Evolutionary conservation across 495 filamentous ascomycete species (phyloP).

Genomic region (Pyrenopolyporus hunteri): DNA sequence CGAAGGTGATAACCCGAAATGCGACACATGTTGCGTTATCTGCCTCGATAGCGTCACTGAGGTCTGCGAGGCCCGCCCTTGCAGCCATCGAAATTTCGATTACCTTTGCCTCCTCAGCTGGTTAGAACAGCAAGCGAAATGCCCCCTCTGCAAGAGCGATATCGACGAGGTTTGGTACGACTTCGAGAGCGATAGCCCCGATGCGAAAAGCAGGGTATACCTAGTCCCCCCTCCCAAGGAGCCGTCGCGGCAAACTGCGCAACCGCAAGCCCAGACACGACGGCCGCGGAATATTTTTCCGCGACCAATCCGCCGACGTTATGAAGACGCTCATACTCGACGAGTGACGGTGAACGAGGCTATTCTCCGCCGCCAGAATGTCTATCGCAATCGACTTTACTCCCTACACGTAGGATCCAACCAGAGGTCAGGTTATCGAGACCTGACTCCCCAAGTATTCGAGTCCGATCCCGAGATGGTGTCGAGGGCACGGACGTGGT

Average conservation of each 20-base stretch:
- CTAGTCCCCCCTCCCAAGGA: slow-evolving; percentile 41
- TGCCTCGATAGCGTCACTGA: slow-evolving; percentile 80
- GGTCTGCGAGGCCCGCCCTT: slow-evolving; percentile 71
- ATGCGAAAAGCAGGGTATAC: slow-evolving; percentile 60
- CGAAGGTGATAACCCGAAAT: slow-evolving; percentile 29
- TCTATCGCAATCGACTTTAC: slow-evolving; percentile 79
- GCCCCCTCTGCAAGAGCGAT: slow-evolving; percentile 78
- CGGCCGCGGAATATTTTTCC: background rate
- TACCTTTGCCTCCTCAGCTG: slow-evolving; percentile 84
- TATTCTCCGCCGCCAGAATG: slow-evolving; percentile 69
- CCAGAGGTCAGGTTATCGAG: slow-evolving; percentile 73
- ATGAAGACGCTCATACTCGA: slow-evolving; percentile 24
- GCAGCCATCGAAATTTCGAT: slow-evolving; percentile 81
- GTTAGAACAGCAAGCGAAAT: slow-evolving; percentile 73
- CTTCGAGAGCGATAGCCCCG: slow-evolving; percentile 54
- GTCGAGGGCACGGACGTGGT: slow-evolving; percentile 84
- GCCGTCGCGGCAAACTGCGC: slow-evolving; percentile 17
- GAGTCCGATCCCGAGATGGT: slow-evolving; percentile 67
- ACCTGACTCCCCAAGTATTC: slow-evolving; percentile 74
- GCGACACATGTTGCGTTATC: slow-evolving; percentile 64
- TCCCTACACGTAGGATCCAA: slow-evolving; percentile 88
- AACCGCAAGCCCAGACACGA: background rate
- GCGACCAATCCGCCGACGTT: slow-evolving; percentile 28
- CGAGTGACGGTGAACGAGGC: slow-evolving; percentile 56
- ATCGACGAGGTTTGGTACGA: slow-evolving; percentile 73